Conservation (phyloP, 1,139 yeast genomes). For the Saccharomycopsis phalli region DNA sequence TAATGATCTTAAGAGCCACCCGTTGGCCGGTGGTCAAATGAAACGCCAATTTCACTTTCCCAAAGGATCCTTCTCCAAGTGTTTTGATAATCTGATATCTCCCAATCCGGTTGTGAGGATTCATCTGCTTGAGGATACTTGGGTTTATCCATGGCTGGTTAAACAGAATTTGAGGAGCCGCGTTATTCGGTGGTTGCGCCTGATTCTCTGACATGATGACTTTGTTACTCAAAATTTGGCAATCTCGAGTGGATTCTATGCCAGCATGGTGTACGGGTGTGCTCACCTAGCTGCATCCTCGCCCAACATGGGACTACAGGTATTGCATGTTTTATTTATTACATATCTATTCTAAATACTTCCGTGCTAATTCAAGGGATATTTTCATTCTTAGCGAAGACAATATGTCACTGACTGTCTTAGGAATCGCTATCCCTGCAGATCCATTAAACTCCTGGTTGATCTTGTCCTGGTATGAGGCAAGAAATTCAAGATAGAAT, state of each 20-base stretch:
- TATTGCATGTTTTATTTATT: not conserved
- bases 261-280: slow-evolving; percentile 1
- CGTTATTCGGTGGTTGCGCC: not conserved
- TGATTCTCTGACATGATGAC: not conserved
- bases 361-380: slow-evolving; percentile 17
- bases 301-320: not conserved
- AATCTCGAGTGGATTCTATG: not conserved
- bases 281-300: not conserved
- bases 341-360: slow-evolving; percentile 14
- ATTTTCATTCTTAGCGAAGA: slow-evolving; percentile 11
- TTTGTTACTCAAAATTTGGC: not conserved
- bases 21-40: slow-evolving; percentile 88
- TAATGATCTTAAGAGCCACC: slow-evolving; percentile 91
- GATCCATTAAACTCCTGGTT: slow-evolving; percentile 3
- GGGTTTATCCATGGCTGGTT: slow-evolving; percentile 20
- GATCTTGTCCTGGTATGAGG: not conserved
- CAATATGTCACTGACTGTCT: slow-evolving; percentile 3
- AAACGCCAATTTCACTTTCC: slow-evolving; percentile 92
- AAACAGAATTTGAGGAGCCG: slow-evolving; percentile 8
- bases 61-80: slow-evolving; percentile 95
- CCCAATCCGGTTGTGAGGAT: slow-evolving; percentile 46
- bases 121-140: slow-evolving; percentile 18
- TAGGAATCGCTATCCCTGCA: slow-evolving; percentile 9
- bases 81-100: slow-evolving; percentile 92
- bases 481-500: slow-evolving; percentile 8